phyloP scores from a whole-genome alignment of 371 early-diverging fungal species.

The Phascolomyces articulosus region DNA sequence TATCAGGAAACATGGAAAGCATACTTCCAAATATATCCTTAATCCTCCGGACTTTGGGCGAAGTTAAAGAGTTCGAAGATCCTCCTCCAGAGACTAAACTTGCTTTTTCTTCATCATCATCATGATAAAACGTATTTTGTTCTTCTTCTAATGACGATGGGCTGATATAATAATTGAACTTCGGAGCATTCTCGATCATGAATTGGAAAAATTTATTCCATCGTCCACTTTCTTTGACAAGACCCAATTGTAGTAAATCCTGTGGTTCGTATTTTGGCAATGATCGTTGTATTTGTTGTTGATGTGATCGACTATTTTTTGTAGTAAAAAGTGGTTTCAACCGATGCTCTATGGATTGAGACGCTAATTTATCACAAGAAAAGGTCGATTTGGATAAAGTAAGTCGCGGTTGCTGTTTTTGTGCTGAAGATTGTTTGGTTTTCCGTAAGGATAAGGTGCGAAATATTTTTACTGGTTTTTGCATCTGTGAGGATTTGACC shows the following conservation, averaged over 20 bases:
- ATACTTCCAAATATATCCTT: conserved; percentile 3
- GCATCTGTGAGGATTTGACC: background rate
- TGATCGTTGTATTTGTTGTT: background rate
- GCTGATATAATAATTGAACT: background rate
- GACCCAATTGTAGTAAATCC: conserved; percentile 27
- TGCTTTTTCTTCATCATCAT: background rate
- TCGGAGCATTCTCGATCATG: conserved; percentile 19
- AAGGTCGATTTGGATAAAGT: background rate
- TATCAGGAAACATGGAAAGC: conserved; percentile 4
- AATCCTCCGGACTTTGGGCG: conserved; percentile 1
- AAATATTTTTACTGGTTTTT: conserved; percentile 1
- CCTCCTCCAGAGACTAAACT: background rate
- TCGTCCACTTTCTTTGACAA: conserved; percentile 25
- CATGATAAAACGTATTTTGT: background rate
- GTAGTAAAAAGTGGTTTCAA: background rate
- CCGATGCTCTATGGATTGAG: background rate
- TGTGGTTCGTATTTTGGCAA: conserved; percentile 19
- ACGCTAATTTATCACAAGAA: background rate
- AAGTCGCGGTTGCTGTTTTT: background rate
- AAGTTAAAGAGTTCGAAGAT: background rate
- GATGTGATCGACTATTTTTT: background rate
- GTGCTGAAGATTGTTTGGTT: background rate
- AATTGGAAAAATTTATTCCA: conserved; percentile 33
- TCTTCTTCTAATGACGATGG: background rate
- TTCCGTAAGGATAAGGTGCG: background rate